Evolutionary conservation across 202 grass and related monocot genomes (phyloP).

Genomic region (Zizania palustris): DNA sequence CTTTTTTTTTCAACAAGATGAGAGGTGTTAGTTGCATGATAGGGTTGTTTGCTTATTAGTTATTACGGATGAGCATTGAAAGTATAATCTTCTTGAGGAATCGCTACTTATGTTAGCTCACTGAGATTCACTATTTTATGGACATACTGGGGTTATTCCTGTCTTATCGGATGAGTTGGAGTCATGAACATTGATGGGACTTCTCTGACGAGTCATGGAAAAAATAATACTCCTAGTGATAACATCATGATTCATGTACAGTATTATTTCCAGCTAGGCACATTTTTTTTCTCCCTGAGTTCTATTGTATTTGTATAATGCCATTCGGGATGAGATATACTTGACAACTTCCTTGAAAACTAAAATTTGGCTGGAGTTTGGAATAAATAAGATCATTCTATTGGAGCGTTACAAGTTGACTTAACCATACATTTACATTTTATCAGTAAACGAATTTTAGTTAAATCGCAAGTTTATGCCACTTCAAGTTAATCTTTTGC

Average conservation of each 20-base stretch:
- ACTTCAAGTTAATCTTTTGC: constrained; percentile 28
- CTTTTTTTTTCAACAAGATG: neutral
- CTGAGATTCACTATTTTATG: constrained; percentile 36
- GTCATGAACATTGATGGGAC: neutral
- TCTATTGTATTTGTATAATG: neutral
- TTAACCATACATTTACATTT: neutral
- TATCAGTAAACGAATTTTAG: neutral
- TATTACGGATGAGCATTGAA: neutral
- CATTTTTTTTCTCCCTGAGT: neutral
- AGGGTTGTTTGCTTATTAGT: too few species aligned
- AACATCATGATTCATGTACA: too few species aligned
- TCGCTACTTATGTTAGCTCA: neutral
- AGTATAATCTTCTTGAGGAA: neutral
- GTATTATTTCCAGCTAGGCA: neutral
- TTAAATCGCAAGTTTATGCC: neutral
- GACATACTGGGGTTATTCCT: neutral
- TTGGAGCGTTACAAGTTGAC: neutral
- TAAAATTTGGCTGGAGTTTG: neutral
- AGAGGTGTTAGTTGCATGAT: neutral
- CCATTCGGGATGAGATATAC: neutral
- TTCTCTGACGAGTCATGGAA: neutral
- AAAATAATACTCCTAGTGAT: neutral
- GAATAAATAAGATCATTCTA: neutral
- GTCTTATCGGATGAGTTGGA: neutral
- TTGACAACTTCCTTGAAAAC: neutral